Conservation (phyloP, 306 rosid species). For the Elaeagnus macrophylla region DNA sequence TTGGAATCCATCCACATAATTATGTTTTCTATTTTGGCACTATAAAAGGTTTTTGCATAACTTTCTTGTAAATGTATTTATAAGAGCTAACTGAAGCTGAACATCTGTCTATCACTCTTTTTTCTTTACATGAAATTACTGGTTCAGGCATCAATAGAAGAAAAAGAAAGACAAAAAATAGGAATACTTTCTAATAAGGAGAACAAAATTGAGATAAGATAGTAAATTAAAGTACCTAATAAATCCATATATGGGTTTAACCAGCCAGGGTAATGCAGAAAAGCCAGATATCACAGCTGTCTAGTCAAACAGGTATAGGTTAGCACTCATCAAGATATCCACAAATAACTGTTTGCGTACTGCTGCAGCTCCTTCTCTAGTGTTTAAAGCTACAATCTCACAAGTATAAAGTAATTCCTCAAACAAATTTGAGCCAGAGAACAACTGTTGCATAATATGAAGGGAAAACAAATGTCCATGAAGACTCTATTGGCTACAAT, state of each 20-base stretch:
- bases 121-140: too few relatives aligned
- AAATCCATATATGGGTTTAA: slow-evolving; percentile 93
- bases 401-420: neutral
- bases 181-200: neutral
- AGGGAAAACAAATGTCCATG: neutral
- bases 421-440: neutral
- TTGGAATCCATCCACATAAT: too few relatives aligned
- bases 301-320: slow-evolving; percentile 44
- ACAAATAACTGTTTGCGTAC: neutral
- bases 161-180: too few relatives aligned
- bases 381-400: slow-evolving; percentile 6
- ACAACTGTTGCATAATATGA: neutral
- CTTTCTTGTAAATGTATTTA: too few relatives aligned
- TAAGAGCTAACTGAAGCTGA: too few relatives aligned
- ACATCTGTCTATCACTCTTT: too few relatives aligned
- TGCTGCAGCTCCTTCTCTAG: neutral
- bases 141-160: too few relatives aligned
- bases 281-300: slow-evolving; percentile 89
- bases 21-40: too few relatives aligned
- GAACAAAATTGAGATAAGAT: slow-evolving; percentile 8
- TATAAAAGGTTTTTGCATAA: too few relatives aligned
- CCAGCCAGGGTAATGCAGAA: slow-evolving; percentile 87
- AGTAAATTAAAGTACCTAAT: slow-evolving; percentile 49
- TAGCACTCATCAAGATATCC: slow-evolving; percentile 25
- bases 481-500: neutral